A percentile compares a stretch with the other conserved stretches of the same genome.
Conservation (phyloP, 805 yeast genomes). For the Komagataella mondaviorum region DNA sequence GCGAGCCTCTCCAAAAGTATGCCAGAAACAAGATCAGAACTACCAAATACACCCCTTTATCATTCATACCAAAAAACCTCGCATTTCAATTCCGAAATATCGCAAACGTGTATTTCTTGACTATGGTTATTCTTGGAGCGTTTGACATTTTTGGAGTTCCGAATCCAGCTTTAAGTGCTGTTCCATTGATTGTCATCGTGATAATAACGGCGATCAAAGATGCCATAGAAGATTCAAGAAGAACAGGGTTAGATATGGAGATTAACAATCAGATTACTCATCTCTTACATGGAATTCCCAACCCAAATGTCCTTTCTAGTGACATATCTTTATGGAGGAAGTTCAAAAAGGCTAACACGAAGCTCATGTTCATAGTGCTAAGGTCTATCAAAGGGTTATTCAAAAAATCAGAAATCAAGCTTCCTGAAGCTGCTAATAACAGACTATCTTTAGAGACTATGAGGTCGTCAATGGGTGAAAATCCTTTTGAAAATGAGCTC, state of each 20-base stretch:
- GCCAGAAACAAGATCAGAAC: slow-evolving; percentile 90
- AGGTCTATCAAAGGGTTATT: slow-evolving; percentile 3
- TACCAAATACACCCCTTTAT: slow-evolving; percentile 84
- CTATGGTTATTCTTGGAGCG: slow-evolving; percentile 67
- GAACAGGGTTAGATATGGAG: slow-evolving; percentile 60
- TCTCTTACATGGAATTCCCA: slow-evolving; percentile 39
- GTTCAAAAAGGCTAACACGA: slow-evolving; percentile 36
- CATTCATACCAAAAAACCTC: slow-evolving; percentile 80
- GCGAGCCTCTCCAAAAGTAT: slow-evolving; percentile 45
- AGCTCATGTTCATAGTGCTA: slow-evolving; percentile 5
- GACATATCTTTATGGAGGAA: slow-evolving; percentile 55
- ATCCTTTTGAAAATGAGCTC: background rate
- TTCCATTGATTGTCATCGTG: slow-evolving; percentile 71
- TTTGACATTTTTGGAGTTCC: slow-evolving; percentile 74
- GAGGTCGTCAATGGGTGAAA: slow-evolving; percentile 10
- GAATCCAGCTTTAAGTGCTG: slow-evolving; percentile 60
- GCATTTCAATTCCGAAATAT: slow-evolving; percentile 71
- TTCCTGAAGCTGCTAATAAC: slow-evolving; percentile 6
- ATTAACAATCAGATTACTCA: slow-evolving; percentile 66
- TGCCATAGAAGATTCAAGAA: slow-evolving; percentile 69
- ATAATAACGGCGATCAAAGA: slow-evolving; percentile 64
- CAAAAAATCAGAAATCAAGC: background rate
- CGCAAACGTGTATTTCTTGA: slow-evolving; percentile 81
- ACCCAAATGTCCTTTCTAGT: slow-evolving; percentile 51
- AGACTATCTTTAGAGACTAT: slow-evolving; percentile 15